Conservation (phyloP, 202 grass and related monocot species). For the Sporobolus alterniflorus region DNA sequence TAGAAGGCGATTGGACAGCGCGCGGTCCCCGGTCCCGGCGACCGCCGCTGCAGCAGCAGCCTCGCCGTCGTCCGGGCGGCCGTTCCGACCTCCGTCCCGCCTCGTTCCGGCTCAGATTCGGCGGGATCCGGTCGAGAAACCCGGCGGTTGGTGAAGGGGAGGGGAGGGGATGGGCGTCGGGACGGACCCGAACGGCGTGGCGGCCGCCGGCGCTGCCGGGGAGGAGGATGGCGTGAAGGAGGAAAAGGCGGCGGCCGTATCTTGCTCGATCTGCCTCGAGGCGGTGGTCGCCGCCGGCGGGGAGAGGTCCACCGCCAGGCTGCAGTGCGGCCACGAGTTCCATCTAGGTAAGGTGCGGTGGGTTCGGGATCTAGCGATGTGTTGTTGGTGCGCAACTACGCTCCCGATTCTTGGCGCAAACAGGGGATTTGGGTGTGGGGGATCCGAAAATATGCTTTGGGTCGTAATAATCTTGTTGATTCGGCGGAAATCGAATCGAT, state of each 20-base stretch:
- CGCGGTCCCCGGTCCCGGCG: slow-evolving; percentile 20
- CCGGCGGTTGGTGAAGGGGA: slow-evolving; percentile 36
- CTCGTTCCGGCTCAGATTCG: slow-evolving; percentile 5
- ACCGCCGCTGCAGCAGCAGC: background rate
- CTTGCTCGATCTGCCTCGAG: background rate
- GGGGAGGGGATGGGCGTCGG: slow-evolving; percentile 31
- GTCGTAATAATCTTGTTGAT: background rate
- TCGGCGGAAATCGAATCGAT: background rate
- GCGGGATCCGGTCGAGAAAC: slow-evolving; percentile 38
- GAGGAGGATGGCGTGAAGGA: background rate
- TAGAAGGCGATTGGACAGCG: too few relatives aligned
- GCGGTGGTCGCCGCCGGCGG: background rate
- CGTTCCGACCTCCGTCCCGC: slow-evolving; percentile 8
- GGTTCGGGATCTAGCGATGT: background rate
- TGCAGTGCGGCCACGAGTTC: background rate
- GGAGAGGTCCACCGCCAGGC: background rate
- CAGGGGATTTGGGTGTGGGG: background rate
- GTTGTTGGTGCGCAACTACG: background rate
- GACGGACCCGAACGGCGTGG: slow-evolving; percentile 33
- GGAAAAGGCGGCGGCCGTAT: background rate
- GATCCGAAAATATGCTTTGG: background rate
- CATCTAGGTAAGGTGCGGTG: background rate
- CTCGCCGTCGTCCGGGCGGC: slow-evolving; percentile 19
- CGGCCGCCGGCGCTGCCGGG: background rate
- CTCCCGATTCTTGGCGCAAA: background rate